Evolutionary conservation across 371 early-diverging fungal genomes (phyloP).

Genomic region (Mucor circinelloides): DNA sequence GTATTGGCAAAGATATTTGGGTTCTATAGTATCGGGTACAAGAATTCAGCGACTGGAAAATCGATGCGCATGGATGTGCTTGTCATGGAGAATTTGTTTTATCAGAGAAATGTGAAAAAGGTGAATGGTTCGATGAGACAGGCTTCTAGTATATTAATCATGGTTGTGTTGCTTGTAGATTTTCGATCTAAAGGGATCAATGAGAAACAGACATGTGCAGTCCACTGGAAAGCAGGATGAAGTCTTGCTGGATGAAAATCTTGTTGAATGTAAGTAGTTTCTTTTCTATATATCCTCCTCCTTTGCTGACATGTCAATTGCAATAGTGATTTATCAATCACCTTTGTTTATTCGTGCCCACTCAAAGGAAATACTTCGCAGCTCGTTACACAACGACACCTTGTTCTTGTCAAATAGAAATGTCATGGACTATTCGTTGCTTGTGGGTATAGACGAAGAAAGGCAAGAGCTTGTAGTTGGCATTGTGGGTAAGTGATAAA

Average conservation of each 20-base stretch:
- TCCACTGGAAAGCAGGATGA: conserved; percentile 87
- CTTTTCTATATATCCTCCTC: not conserved
- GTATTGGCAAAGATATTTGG: conserved; percentile 95
- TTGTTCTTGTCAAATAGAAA: conserved; percentile 85
- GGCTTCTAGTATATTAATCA: not conserved
- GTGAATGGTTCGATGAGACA: too few relatives aligned
- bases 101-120: conserved; percentile 76
- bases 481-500: conserved; percentile 76
- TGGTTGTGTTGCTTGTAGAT: conserved; percentile 46
- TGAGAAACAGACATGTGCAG: conserved; percentile 93
- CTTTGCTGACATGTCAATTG: not conserved
- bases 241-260: conserved; percentile 93
- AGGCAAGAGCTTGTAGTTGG: conserved; percentile 89
- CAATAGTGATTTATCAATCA: conserved; percentile 73
- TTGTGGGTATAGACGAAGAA: conserved; percentile 91
- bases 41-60: conserved; percentile 81
- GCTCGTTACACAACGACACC: conserved; percentile 90
- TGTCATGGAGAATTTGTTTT: conserved; percentile 97
- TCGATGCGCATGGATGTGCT: conserved; percentile 88
- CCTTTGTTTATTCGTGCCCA: conserved; percentile 93
- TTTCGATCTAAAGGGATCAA: conserved; percentile 96
- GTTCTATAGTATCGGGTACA: conserved; percentile 88
- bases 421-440: conserved; percentile 97
- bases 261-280: conserved; percentile 74
- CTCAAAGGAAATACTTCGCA: conserved; percentile 80